Evolutionary conservation across 495 filamentous ascomycete species (phyloP), one percentile per base, ranked within the genome.

Genomic region (Acidiella bohemica): DNA sequence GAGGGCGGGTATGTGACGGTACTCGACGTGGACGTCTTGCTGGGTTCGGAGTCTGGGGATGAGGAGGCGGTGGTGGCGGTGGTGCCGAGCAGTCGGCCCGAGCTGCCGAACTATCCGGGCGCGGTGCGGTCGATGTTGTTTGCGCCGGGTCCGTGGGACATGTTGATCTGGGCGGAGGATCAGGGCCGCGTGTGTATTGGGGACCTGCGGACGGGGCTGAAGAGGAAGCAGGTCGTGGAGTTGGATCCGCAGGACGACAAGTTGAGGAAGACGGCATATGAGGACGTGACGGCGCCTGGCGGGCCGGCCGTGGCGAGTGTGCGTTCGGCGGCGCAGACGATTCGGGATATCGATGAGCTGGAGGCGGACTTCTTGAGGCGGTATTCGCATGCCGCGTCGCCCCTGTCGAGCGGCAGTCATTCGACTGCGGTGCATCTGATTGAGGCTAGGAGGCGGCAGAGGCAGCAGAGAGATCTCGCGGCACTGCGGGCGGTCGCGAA

Each of bases 131-230:
- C 84, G 39, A 88, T 97, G 76, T 69, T 76, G 17, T 97, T 97
- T 55, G 80, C 82, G 0, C 86, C 90, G 2, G 82, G 80, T 14
- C 84, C 87, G 8, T 82, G 78, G 72, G 88, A 97, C 57, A 71
- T 97, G 12, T 67, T 97, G 24, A 81, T 92, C 18, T 95, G 88
- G 86, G 75, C 85, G 16, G 90, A 97, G 61, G 80, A 93, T 46
- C 78, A 77, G 44, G 87, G 84, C 7, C 71, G 81, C 47, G 71
- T 88, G 24, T 87, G 85, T 9, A 66, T 96, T 32, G 81, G 81
- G 2, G 90, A 97, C 63, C 62, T 87, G 17, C 78, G 90, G 17
- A 75, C 73, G 42, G 74, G 76, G 16, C 84, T 93, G 45, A 60
- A 67, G 17, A 76, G 76, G 20, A 75, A 82, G 23, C 90, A 97